Base-by-base conservation (phyloP, 1,284 basidiomycete species). In the Vanrija sp. region DNA sequence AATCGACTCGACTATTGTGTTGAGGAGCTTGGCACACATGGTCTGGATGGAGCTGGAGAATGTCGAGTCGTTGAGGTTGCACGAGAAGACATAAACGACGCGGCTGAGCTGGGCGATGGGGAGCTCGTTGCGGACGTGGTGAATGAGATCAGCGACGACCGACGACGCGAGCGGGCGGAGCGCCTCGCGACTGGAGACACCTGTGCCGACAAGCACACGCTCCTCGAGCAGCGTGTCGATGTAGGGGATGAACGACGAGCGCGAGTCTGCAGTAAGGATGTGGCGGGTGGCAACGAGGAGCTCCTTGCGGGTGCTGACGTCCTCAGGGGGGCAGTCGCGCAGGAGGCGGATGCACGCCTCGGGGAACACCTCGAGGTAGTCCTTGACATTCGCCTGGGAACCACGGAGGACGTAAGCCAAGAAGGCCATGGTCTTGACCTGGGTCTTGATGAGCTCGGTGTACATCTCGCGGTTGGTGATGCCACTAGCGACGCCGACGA, bases 351-450 rank as follows among this genome's bases (percentile, higher is more conserved):
- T 79, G 45, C 88, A 86, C 39, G 86, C 84, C 46, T 88, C 80
- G 18, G 95, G 87, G 37, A 98, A 82, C 5, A 83, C 84, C 64
- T 95, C 88, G 5, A 87, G 85, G 63, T 92, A 90, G 10, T 84
- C 80, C 43, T 89, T 85, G 58, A 86, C 83, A 50, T 86, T 84
- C 27, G 89, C 87, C 27, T 76, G 71, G n/a, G 65, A 63, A 24
- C 85, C 87, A 49, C 93, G 83, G 59, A 95, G 82, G 23, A 96
- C 85, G 77, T 93, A 98, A 1, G 93, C 90, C 43, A 97, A 79
- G 72, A 93, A 97, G 5, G 92, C 94, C 73, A 98, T 84, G 62
- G 91, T 87, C 89, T 94, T 98, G 69, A 96, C 89, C 75, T 99
- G 95, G 0, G 92, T 88, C 52, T 85, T 85, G 61, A 97, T 85